A percentile compares a stretch with the other conserved stretches of the same genome.
Evolutionary conservation across 2,329 filamentous ascomycete species (phyloP).

Genomic region (Colletotrichum caudatum): DNA sequence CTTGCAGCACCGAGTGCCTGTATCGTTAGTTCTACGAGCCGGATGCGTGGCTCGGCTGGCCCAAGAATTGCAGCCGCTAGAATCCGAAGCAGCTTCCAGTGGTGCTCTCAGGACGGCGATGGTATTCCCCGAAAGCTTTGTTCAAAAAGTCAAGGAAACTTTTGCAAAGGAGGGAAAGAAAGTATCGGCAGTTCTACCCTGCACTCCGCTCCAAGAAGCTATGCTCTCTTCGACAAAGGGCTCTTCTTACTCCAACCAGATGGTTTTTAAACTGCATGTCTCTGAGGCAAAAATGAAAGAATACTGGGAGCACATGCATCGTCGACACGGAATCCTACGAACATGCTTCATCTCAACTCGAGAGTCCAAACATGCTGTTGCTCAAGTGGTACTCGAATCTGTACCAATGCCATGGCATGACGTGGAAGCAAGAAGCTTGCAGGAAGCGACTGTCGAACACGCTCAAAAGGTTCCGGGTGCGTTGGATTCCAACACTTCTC

Average conservation of each 20-base stretch:
- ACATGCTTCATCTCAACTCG: constrained; percentile 80
- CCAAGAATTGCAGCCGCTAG: constrained; percentile 38
- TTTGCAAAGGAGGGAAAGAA: constrained; percentile 50
- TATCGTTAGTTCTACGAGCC: constrained; percentile 78
- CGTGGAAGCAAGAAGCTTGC: constrained; percentile 50
- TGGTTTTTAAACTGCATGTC: constrained; percentile 70
- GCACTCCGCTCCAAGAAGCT: constrained; percentile 87
- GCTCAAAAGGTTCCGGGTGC: constrained; percentile 52
- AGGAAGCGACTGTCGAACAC: constrained; percentile 55
- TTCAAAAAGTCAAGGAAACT: background rate
- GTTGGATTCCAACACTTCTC: constrained; percentile 60
- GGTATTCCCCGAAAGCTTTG: constrained; percentile 9
- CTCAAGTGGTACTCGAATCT: constrained; percentile 75
- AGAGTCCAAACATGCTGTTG: constrained; percentile 70
- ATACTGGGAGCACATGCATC: constrained; percentile 73
- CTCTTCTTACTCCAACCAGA: constrained; percentile 78
- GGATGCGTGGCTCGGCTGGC: constrained; percentile 74
- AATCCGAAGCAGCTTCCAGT: background rate
- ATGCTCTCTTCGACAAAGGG: constrained; percentile 76
- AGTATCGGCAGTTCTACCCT: constrained; percentile 75
- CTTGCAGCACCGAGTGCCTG: constrained; percentile 64
- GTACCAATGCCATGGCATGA: constrained; percentile 57
- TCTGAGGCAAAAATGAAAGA: constrained; percentile 62
- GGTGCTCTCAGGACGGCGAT: too few species aligned
- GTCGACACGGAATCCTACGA: constrained; percentile 80